Evolutionary conservation across 306 rosid genomes (phyloP).

Genomic region (Gastrolobium villosum): DNA sequence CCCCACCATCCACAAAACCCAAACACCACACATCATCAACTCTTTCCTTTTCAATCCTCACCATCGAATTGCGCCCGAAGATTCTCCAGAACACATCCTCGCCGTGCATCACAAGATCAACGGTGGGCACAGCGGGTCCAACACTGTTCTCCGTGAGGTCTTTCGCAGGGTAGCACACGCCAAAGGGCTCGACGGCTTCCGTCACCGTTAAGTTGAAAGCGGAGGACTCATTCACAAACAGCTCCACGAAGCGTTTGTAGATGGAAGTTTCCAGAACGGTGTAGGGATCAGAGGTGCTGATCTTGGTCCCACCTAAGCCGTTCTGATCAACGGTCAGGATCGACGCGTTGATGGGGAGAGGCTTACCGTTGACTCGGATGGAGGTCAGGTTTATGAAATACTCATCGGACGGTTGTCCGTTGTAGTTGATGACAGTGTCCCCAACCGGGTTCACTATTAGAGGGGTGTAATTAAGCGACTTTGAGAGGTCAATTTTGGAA

Average conservation of each 20-base stretch:
- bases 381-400: constrained; percentile 56
- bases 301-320: constrained; percentile 58
- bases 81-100: constrained; percentile 65
- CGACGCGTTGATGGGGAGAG: constrained; percentile 41
- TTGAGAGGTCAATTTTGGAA: constrained; percentile 58
- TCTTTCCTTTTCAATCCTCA: constrained; percentile 49
- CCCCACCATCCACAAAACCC: constrained; percentile 69
- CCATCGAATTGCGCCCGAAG: constrained; percentile 71
- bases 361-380: constrained; percentile 46
- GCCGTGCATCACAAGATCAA: constrained; percentile 63
- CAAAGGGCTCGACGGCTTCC: constrained; percentile 51
- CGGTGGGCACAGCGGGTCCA: constrained; percentile 68
- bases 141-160: constrained; percentile 49
- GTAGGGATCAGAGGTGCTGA: constrained; percentile 49
- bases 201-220: constrained; percentile 50
- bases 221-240: constrained; percentile 42
- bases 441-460: constrained; percentile 48
- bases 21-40: constrained; percentile 62
- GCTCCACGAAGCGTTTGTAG: constrained; percentile 31
- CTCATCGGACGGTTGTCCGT: constrained; percentile 56
- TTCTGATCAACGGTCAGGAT: constrained; percentile 42
- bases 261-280: constrained; percentile 47
- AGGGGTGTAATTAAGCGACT: constrained; percentile 56
- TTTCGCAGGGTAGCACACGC: constrained; percentile 47
- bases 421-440: constrained; percentile 49